Conservation (phyloP, 805 yeast genomes). For the Tetrapisispora phaffii region DNA sequence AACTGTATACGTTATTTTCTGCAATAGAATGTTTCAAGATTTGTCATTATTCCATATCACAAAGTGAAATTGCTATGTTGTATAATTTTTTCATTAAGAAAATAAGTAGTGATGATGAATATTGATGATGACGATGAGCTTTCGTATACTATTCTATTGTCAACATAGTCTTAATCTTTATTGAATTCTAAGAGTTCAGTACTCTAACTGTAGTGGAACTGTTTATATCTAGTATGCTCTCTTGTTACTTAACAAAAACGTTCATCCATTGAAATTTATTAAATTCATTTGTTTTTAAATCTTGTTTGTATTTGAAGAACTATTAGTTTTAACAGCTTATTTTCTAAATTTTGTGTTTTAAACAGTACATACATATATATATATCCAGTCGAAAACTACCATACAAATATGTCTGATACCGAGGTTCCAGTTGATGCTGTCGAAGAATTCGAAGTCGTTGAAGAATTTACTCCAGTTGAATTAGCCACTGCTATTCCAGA, state of each 20-base stretch:
- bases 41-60: too few relatives aligned
- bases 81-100: too few relatives aligned
- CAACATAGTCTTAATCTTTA: not conserved
- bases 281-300: too few relatives aligned
- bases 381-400: not conserved
- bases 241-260: not conserved
- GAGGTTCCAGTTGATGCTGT: slow-evolving; percentile 50
- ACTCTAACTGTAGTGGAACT: not conserved
- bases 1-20: too few relatives aligned
- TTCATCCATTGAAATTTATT: too few relatives aligned
- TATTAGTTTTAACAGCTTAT: too few relatives aligned
- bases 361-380: too few relatives aligned
- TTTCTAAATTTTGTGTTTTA: not conserved
- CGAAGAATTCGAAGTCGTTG: slow-evolving; percentile 62
- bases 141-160: not conserved
- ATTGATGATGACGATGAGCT: not conserved
- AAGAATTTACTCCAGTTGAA: slow-evolving; percentile 61
- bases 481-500: slow-evolving; percentile 95
- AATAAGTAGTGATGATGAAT: too few relatives aligned
- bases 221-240: not conserved
- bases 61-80: too few relatives aligned
- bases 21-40: too few relatives aligned
- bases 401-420: slow-evolving; percentile 70
- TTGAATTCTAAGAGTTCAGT: not conserved
- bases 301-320: not conserved